A percentile compares a stretch with the other conserved stretches of the same genome.
Conservation (phyloP, 352 stramenopile genomes). For the Sclerospora graminicola region DNA sequence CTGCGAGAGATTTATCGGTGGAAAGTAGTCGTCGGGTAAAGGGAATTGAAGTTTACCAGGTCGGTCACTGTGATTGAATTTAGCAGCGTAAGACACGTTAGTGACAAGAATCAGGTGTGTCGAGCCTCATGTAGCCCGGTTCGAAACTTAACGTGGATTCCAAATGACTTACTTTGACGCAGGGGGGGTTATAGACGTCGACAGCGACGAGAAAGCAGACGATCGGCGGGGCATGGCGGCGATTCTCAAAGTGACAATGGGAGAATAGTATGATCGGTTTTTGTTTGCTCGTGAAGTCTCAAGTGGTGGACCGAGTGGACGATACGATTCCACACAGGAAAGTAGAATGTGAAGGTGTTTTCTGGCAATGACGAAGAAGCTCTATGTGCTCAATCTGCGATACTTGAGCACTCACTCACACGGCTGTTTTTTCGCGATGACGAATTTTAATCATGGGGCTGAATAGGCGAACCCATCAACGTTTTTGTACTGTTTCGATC, state of each 20-base stretch:
- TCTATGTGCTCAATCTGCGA: too few species aligned
- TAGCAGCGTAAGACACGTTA: constrained; percentile 3
- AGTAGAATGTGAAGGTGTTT: too few species aligned
- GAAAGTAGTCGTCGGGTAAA: constrained; percentile 33
- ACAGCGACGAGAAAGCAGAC: constrained; percentile 13
- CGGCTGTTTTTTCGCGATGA: too few species aligned
- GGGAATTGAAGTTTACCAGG: constrained; percentile 26
- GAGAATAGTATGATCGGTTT: constrained; percentile 3
- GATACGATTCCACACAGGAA: too few species aligned
- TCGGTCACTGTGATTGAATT: constrained; percentile 5
- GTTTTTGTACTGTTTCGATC: too few species aligned
- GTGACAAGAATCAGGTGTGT: not conserved
- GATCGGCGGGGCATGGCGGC: constrained; percentile 21
- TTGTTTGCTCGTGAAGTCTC: constrained; percentile 14
- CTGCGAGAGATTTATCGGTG: constrained; percentile 20
- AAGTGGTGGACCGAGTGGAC: not conserved
- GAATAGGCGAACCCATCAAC: too few species aligned
- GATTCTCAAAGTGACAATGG: constrained; percentile 15
- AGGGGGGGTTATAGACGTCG: constrained; percentile 10
- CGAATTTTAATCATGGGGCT: not conserved
- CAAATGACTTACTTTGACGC: not conserved
- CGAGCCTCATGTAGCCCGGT: not conserved
- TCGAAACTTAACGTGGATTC: constrained; percentile 21
- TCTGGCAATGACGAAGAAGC: too few species aligned
- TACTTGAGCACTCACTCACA: too few species aligned